A percentile compares a stretch with the other conserved stretches of the same genome.
Evolutionary conservation across 345 rosid species (phyloP).

Genomic region (Aurinia saxatilis): DNA sequence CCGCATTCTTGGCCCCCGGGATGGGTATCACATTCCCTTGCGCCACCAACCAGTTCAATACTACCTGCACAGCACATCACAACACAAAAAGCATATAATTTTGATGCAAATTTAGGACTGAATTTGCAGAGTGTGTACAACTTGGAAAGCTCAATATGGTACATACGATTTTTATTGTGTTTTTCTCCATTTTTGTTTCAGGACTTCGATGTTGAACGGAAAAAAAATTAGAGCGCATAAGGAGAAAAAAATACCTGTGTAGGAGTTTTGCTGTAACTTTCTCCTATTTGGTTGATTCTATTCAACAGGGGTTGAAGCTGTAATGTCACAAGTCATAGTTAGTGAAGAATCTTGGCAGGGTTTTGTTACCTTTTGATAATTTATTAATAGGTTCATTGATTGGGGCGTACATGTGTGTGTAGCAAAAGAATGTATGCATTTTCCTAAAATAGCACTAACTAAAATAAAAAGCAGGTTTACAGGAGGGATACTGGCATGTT

Average conservation of each 20-base stretch:
- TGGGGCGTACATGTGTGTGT: neutral
- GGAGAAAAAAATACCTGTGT: conserved; percentile 57
- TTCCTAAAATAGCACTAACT: neutral
- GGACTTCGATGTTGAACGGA: neutral
- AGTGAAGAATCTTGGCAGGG: conserved; percentile 10
- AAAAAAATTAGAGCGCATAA: conserved; percentile 3
- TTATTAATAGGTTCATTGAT: neutral
- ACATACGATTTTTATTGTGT: neutral
- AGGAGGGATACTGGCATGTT: neutral
- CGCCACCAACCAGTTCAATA: conserved; percentile 82
- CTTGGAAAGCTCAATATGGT: conserved; percentile 4
- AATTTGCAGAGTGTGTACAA: neutral
- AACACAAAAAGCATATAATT: neutral
- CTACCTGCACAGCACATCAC: conserved; percentile 44
- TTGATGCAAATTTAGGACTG: neutral
- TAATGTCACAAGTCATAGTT: conserved; percentile 14
- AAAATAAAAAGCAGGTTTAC: neutral
- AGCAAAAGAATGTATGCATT: neutral
- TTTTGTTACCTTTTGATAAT: neutral
- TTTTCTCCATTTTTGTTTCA: neutral
- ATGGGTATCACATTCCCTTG: conserved; percentile 90
- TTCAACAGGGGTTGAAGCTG: conserved; percentile 83
- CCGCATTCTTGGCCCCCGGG: conserved; percentile 85
- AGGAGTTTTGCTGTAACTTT: conserved; percentile 51
- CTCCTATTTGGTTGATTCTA: conserved; percentile 66